Evolutionary conservation across 257 asterid genomes (phyloP).

Genomic region (Datura wrightii): DNA sequence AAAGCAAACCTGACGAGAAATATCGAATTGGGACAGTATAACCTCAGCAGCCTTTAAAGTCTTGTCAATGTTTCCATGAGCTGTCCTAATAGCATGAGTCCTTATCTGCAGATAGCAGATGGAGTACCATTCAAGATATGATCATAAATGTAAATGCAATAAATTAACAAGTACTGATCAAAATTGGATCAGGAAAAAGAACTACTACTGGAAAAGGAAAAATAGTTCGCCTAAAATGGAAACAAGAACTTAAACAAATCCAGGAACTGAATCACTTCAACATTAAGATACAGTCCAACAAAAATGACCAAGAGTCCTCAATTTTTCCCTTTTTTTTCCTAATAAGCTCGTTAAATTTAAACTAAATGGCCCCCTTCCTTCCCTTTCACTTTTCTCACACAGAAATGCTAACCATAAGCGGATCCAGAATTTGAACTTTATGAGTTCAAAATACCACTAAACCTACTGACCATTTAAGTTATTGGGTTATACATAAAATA

Average conservation of each 20-base stretch:
- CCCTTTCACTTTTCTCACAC: not conserved
- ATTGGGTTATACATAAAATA: not conserved
- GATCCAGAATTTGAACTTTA: not conserved
- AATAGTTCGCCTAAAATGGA: not conserved
- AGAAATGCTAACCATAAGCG: not conserved
- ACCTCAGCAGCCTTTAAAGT: constrained; percentile 95
- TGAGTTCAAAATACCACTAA: not conserved
- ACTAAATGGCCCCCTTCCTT: not conserved
- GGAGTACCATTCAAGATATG: constrained; percentile 3
- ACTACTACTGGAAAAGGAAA: not conserved
- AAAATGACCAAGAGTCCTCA: not conserved
- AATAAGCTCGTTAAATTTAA: not conserved
- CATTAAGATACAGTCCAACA: not conserved
- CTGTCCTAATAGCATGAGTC: constrained; percentile 93
- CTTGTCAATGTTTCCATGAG: constrained; percentile 95
- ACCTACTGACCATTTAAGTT: not conserved
- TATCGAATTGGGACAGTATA: constrained; percentile 87
- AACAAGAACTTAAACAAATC: constrained; percentile 10
- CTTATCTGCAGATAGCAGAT: constrained; percentile 63
- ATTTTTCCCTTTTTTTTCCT: not conserved
- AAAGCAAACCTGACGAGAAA: constrained; percentile 82
- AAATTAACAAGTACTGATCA: constrained; percentile 7
- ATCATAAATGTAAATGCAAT: not conserved
- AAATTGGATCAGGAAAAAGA: constrained; percentile 7
- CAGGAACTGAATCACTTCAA: not conserved